These are phyloP conservation scores for Karstenula rhodostoma DNA, from an alignment of 2,329 filamentous ascomycete genomes.

Conservation along the genomic window DNA sequence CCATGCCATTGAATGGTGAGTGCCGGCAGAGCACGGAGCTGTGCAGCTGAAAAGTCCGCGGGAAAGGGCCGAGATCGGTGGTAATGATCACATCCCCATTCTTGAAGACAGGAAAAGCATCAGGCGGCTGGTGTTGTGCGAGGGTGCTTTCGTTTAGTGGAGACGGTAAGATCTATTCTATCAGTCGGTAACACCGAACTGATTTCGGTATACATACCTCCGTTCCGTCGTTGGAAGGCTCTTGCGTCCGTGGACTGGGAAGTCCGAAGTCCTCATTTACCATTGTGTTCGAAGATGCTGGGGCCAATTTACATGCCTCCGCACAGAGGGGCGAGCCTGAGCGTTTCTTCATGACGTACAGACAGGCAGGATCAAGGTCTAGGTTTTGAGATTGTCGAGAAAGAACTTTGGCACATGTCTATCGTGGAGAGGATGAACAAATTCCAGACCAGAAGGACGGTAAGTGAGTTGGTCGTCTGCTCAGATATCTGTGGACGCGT, in stretches of 20 bases:
- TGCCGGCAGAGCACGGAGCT: constrained; percentile 14
- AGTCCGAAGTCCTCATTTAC: not conserved
- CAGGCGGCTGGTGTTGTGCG: constrained; percentile 2
- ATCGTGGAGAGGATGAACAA: too few species aligned
- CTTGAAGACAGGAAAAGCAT: constrained; percentile 23
- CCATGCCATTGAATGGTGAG: constrained; percentile 22
- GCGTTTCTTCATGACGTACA: constrained; percentile 2
- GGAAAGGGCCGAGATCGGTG: not conserved
- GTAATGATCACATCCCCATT: constrained; percentile 28
- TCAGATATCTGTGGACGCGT: too few species aligned
- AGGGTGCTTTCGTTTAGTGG: not conserved
- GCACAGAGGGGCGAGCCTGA: not conserved
- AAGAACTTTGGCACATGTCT: too few species aligned
- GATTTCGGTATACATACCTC: constrained; percentile 3
- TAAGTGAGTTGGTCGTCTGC: too few species aligned
- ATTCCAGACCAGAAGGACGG: too few species aligned
- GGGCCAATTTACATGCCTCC: not conserved
- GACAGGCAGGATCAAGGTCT: too few species aligned
- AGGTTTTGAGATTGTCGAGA: too few species aligned
- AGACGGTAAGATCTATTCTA: not conserved
- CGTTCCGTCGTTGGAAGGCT: constrained; percentile 7
- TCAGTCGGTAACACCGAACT: not conserved
- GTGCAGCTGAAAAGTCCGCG: constrained; percentile 22
- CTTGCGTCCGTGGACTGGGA: constrained; percentile 2
- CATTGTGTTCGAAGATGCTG: not conserved